These are phyloP conservation scores for Xylariales sp. DNA, from an alignment of 2,329 filamentous ascomycete species.

Conservation along the genomic window DNA sequence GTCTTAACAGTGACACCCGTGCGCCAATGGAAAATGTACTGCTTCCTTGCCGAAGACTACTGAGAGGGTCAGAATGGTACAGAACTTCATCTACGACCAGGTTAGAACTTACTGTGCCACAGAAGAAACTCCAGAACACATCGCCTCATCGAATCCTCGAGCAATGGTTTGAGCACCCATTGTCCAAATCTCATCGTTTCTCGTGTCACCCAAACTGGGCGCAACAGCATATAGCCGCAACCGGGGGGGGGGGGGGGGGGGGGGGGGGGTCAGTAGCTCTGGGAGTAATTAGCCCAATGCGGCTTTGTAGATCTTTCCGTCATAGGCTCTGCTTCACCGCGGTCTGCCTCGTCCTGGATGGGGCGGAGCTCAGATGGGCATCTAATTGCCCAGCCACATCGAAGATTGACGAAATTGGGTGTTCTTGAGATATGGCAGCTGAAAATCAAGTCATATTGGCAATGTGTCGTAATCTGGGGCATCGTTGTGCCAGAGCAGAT, in stretches of 20 bases:
- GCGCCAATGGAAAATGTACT: slow-evolving; percentile 56
- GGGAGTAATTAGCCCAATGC: too few species aligned
- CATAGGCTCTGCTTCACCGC: slow-evolving; percentile 31
- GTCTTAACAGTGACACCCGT: slow-evolving; percentile 62
- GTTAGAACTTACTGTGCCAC: slow-evolving; percentile 61
- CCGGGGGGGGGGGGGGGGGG: slow-evolving; percentile 44
- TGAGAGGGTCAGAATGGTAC: slow-evolving; percentile 24
- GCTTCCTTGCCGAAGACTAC: slow-evolving; percentile 54
- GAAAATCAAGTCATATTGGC: slow-evolving; percentile 42
- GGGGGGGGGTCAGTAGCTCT: slow-evolving; percentile 34
- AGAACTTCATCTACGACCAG: slow-evolving; percentile 34
- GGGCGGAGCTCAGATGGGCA: slow-evolving; percentile 47
- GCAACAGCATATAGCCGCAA: slow-evolving; percentile 56
- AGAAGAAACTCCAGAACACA: slow-evolving; percentile 59
- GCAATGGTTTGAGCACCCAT: slow-evolving; percentile 54
- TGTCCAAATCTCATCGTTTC: slow-evolving; percentile 50
- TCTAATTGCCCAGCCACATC: slow-evolving; percentile 55
- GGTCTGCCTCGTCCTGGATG: slow-evolving; percentile 30
- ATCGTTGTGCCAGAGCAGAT: slow-evolving; percentile 51
- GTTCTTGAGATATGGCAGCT: slow-evolving; percentile 43
- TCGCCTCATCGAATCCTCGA: slow-evolving; percentile 51
- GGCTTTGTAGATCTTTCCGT: slow-evolving; percentile 36
- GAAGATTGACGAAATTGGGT: slow-evolving; percentile 56
- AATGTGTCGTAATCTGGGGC: slow-evolving; percentile 51
- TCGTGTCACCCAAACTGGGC: slow-evolving; percentile 59